A percentile compares a stretch with the other conserved stretches of the same genome.
phyloP scores from a whole-genome alignment of 1,284 basidiomycete genomes.

The Trichosporon sp. region DNA sequence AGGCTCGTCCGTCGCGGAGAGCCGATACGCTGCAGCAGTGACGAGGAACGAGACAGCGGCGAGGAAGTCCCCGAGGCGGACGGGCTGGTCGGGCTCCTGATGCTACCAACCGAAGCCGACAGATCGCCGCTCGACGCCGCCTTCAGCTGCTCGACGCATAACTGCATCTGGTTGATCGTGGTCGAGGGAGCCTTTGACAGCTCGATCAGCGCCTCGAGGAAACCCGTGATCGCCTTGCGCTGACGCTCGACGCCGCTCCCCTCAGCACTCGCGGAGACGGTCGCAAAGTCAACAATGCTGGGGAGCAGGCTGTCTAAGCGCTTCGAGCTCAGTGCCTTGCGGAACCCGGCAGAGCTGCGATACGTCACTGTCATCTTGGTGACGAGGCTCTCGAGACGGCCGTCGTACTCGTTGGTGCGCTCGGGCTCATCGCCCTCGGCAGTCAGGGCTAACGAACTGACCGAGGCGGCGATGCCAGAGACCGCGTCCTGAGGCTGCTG shows the following conservation, averaged over 20 bases:
- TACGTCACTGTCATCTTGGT: conserved; percentile 40
- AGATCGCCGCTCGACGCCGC: conserved; percentile 1
- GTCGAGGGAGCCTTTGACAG: conserved; percentile 43
- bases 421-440: not conserved
- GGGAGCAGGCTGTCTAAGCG: conserved; percentile 53
- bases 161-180: conserved; percentile 45
- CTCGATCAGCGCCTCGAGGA: conserved; percentile 40
- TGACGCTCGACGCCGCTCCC: conserved; percentile 33
- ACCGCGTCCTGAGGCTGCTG: conserved; percentile 36
- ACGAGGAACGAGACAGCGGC: not conserved
- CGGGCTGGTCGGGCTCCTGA: not conserved
- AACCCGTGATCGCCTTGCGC: conserved; percentile 38
- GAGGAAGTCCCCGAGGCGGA: not conserved
- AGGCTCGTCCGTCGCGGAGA: conserved; percentile 42
- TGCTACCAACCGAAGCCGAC: not conserved
- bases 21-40: conserved; percentile 4
- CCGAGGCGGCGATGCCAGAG: conserved; percentile 12
- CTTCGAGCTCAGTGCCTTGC: conserved; percentile 41
- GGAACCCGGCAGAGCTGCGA: conserved; percentile 41
- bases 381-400: conserved; percentile 41
- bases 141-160: conserved; percentile 44
- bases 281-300: conserved; percentile 51
- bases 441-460: conserved; percentile 14
- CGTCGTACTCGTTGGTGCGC: conserved; percentile 29
- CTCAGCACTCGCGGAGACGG: conserved; percentile 39